phyloP scores from a whole-genome alignment of 192 early-diverging fungal genomes.

The Coemansia brasiliensis region DNA sequence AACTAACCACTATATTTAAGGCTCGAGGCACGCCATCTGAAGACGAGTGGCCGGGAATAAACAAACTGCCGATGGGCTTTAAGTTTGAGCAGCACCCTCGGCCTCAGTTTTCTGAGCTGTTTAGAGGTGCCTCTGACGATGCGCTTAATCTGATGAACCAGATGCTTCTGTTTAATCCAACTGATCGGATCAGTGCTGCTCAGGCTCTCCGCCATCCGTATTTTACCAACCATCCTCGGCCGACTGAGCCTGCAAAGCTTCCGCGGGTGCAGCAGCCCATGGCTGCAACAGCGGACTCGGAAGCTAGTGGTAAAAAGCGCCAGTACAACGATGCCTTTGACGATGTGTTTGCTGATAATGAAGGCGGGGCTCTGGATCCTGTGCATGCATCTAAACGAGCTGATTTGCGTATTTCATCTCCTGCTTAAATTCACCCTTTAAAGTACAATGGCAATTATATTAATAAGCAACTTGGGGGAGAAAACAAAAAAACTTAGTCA shows the following conservation, averaged over 20 bases:
- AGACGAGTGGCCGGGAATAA: conserved; percentile 81
- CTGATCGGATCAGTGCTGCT: conserved; percentile 72
- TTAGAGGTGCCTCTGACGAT: conserved; percentile 83
- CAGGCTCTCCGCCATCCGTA: conserved; percentile 61
- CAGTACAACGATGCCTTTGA: conserved; percentile 31
- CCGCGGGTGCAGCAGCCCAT: conserved; percentile 24
- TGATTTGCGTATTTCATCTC: conserved; percentile 49
- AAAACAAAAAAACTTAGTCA: conserved; percentile 18
- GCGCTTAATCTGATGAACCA: conserved; percentile 82
- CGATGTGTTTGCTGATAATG: conserved; percentile 11
- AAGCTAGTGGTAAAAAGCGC: conserved; percentile 17
- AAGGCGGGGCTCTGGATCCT: background rate
- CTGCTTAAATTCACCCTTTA: conserved; percentile 17
- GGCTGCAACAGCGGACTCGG: background rate
- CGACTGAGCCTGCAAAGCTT: conserved; percentile 42
- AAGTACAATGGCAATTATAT: background rate
- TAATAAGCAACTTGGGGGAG: background rate
- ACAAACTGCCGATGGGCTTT: conserved; percentile 68
- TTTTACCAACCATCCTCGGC: conserved; percentile 40
- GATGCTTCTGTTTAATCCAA: conserved; percentile 86
- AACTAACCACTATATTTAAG: conserved; percentile 73
- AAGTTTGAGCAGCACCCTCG: conserved; percentile 73
- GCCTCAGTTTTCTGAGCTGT: conserved; percentile 68
- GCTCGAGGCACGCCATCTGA: conserved; percentile 81
- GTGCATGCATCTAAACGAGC: conserved; percentile 24